These are phyloP conservation scores for Botrytis aclada DNA, from an alignment of 2,329 filamentous ascomycete genomes.

Conservation along the genomic window DNA sequence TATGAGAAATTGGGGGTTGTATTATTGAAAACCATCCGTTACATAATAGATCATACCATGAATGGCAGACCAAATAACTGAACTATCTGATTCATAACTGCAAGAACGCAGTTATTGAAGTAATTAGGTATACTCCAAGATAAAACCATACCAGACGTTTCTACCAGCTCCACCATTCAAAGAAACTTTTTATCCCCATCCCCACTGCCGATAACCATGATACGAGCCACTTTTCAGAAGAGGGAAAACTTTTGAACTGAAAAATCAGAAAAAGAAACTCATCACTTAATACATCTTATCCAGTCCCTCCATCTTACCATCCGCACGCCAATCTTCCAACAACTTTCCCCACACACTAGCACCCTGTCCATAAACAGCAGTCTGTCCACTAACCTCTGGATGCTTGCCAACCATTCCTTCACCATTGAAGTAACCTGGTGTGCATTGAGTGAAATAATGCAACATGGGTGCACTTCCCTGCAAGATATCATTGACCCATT, in stretches of 20 bases:
- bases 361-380: neutral
- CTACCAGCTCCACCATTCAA: neutral
- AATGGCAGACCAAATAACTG: neutral
- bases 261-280: neutral
- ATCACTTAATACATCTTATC: neutral
- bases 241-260: neutral
- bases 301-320: constrained; percentile 12
- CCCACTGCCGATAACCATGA: neutral
- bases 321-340: constrained; percentile 10
- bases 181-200: neutral
- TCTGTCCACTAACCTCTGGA: neutral
- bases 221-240: neutral
- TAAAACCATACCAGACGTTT: neutral
- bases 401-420: constrained; percentile 10
- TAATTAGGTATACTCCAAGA: neutral
- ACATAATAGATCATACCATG: neutral
- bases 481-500: constrained; percentile 11
- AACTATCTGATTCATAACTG: neutral
- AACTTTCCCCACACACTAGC: constrained; percentile 17
- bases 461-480: neutral
- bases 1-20: neutral
- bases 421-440: constrained; percentile 16
- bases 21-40: neutral
- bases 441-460: constrained; percentile 2
- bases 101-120: neutral